Evolutionary conservation across 495 filamentous ascomycete species (phyloP).

Genomic region (Penicillium daleae): DNA sequence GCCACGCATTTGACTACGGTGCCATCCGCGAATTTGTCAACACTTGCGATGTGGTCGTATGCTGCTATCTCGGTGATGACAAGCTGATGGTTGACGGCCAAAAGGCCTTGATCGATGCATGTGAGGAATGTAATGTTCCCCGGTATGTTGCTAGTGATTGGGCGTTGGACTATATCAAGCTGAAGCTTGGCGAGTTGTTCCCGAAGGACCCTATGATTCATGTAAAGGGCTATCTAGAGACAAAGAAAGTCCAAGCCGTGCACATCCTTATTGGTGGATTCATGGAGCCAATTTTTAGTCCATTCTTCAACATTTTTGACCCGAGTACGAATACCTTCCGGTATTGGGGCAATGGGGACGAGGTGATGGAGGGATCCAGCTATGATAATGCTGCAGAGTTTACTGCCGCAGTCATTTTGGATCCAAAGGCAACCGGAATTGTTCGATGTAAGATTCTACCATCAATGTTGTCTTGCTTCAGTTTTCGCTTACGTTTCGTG

Average conservation of each 20-base stretch:
- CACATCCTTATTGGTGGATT: conserved; percentile 11
- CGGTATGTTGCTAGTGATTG: conserved; percentile 52
- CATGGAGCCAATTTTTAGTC: conserved; percentile 13
- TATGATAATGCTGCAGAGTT: conserved; percentile 1
- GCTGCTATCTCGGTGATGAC: conserved; percentile 47
- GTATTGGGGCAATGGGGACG: conserved; percentile 7
- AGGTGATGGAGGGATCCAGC: conserved; percentile 7
- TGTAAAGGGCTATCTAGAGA: conserved; percentile 45
- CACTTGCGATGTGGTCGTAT: conserved; percentile 30
- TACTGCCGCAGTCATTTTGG: conserved; percentile 3
- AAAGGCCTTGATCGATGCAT: conserved; percentile 48
- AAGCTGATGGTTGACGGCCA: conserved; percentile 51
- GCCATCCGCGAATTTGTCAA: conserved; percentile 13
- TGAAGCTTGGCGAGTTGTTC: conserved; percentile 41
- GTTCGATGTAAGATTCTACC: neutral
- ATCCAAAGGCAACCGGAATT: conserved; percentile 4
- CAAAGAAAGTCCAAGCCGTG: conserved; percentile 29
- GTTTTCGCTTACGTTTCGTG: neutral
- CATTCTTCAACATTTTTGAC: conserved; percentile 13
- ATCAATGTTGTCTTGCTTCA: neutral
- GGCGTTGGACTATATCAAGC: conserved; percentile 43
- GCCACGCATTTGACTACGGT: conserved; percentile 14
- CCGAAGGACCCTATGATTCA: conserved; percentile 49
- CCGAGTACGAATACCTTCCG: neutral
- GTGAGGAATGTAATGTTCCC: conserved; percentile 39